Evolutionary conservation across 163 green algal genomes (phyloP), one percentile per base, ranked within the genome.

Genomic region (Chloromonas sp.): DNA sequence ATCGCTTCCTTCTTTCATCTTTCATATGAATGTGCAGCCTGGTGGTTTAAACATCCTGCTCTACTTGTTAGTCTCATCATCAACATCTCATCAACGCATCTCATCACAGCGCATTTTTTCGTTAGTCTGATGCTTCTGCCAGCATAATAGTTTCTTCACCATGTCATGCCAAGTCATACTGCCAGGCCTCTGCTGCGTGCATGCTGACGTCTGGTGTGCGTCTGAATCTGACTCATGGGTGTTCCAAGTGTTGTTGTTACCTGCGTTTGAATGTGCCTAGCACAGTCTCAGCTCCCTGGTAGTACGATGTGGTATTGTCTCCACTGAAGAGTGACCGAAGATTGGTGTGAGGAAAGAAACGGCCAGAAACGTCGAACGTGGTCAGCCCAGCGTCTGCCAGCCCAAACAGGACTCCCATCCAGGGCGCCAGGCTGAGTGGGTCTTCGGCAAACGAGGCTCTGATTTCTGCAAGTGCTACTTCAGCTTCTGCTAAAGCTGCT

Each of bases 191-290:
- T 36, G 36, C 36, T 36, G 36, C 36, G 36, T 36, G 36, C 36
- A 36, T 36, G 36, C 36, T 36, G 36, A 36, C 36, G 36, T 36
- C 36, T 36, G 36, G 36, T 36, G 36, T 36, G 36, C 36, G 36
- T 36, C 36, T 36, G 36, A 36, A 36, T 36, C 36, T 36, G 36
- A 36, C 36, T 36, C 36, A 36, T 36, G 36, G 36, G 36, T 36
- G 36, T 36, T 36, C 36, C 36, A 36, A 36, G 36, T 36, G 36
- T 36, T 36, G 36, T 36, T 36, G 81, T 81, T 83, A 94, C 88
- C 91, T 88, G 61, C 85, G 83, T 83, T 93, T 94, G 81, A 94
- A 94, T 3, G 85, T 86, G 1, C 90, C 91, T 70, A 94, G 87
- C 78, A 94, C 81, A 14, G 85, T 84, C 86, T 94, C 91, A 5